Evolutionary conservation across 2,329 filamentous ascomycete genomes (phyloP), one percentile per base, ranked within the genome.

Genomic region (Paecilomyces niveus): DNA sequence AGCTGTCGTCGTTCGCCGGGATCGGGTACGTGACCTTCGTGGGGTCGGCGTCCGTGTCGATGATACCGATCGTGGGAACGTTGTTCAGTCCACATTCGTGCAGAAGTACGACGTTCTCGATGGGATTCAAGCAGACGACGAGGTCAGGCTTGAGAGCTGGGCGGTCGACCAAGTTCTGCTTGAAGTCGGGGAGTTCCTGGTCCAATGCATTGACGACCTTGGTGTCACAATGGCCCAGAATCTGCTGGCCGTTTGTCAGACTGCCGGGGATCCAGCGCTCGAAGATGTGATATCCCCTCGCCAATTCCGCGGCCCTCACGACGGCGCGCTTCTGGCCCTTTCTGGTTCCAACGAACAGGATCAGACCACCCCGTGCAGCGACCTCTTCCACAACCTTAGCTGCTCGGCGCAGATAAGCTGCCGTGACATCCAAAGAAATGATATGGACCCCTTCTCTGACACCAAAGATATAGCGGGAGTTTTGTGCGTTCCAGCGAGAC

Each of bases 21-120:
- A 99, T 97, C 13, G 90, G 89, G 72, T 99, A 99, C 3, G 94
- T 97, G 55, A 97, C 92, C 85, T 90, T 93, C 0, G 90, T 90
- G 0, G 94, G 90, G 74, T 97, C 89, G 2, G 87, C 88, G 74
- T 99, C 89, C 0, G 94, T 97, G 74, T 99, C 94, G 65, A 97
- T 89, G 59, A 99, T 82, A 53, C 93, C 94, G 68, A 99, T 94
- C 0, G 94, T 97, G 0, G 94, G 94, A 58, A 99, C 89, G 69
- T 88, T 90, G 71, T 90, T 88, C 59, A 92, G 73, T 0, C 89
- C 90, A 73, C 94, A 97, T 80, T 99, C 94, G 74, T 94, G 91
- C 69, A 99, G 80, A 72, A 97, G 72, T 6, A 92, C 86, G 69
- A 89, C 90, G 74, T 99, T 97, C 80, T 99, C 94, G 58, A 93